phyloP scores from a whole-genome alignment of 805 yeast species.

The Blastobotrys parvus region DNA sequence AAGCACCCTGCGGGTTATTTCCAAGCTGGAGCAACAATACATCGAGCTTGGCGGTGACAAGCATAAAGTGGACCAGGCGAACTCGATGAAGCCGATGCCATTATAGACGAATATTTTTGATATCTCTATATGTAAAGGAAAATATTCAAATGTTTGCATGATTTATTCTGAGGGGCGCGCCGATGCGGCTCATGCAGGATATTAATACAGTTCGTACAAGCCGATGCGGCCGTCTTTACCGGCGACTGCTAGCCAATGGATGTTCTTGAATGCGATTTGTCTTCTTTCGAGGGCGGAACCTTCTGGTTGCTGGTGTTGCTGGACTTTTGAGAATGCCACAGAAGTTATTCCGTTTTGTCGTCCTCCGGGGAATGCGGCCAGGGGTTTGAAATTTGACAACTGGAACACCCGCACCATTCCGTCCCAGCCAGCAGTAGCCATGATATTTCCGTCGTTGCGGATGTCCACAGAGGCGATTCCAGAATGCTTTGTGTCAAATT shows the following conservation, averaged over 20 bases:
- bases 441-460: constrained; percentile 18
- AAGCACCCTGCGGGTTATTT: constrained; percentile 8
- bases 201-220: constrained; percentile 27
- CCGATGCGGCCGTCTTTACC: constrained; percentile 49
- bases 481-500: constrained; percentile 20
- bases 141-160: too few species aligned
- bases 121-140: too few species aligned
- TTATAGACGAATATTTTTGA: too few species aligned
- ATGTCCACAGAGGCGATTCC: constrained; percentile 23
- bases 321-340: constrained; percentile 15
- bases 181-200: too few species aligned
- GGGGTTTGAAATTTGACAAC: constrained; percentile 20
- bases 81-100: too few species aligned
- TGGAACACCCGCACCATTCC: constrained; percentile 29
- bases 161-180: too few species aligned
- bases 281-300: not conserved
- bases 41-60: constrained; percentile 4
- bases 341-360: constrained; percentile 24
- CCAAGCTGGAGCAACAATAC: constrained; percentile 9
- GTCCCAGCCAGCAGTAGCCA: constrained; percentile 35
- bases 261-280: not conserved
- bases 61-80: too few species aligned
- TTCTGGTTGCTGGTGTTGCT: not conserved
- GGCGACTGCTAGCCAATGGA: constrained; percentile 38
- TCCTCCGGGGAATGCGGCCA: constrained; percentile 25